phyloP scores from a whole-genome alignment of 371 early-diverging fungal species.

The Phascolomyces articulosus region DNA sequence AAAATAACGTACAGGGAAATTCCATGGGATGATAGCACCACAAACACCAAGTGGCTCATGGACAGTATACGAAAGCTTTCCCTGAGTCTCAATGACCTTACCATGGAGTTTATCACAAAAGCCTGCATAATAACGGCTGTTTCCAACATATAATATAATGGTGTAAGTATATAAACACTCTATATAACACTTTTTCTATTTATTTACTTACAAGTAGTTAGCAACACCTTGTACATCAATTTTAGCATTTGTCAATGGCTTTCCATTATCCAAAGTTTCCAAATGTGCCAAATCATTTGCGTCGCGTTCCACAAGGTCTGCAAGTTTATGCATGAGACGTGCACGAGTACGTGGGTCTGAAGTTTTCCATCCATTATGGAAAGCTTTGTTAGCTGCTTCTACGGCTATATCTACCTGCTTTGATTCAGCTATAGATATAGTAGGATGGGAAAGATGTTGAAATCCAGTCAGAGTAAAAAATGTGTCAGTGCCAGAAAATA shows the following conservation, averaged over 20 bases:
- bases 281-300: slow-evolving; percentile 45
- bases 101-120: slow-evolving; percentile 77
- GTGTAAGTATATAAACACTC: not conserved
- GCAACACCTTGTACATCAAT: not conserved
- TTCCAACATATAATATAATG: not conserved
- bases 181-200: no score
- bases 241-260: slow-evolving; percentile 15
- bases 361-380: slow-evolving; percentile 40
- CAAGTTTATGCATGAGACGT: slow-evolving; percentile 48
- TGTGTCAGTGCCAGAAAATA: no score
- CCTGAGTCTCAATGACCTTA: slow-evolving; percentile 48
- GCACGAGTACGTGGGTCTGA: slow-evolving; percentile 30
- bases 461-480: no score
- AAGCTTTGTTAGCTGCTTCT: slow-evolving; percentile 49
- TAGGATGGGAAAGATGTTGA: no score
- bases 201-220: no score
- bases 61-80: slow-evolving; percentile 65
- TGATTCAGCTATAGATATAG: slow-evolving; percentile 10
- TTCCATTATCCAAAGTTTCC: slow-evolving; percentile 51
- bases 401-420: slow-evolving; percentile 56
- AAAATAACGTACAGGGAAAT: slow-evolving; percentile 65
- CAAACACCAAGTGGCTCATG: slow-evolving; percentile 83
- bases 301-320: slow-evolving; percentile 45
- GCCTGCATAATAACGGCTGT: slow-evolving; percentile 76
- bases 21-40: slow-evolving; percentile 83